A percentile compares a stretch with the other conserved stretches of the same genome.
Conservation (phyloP, 108 stramenopile genomes). For the Conticribra weissflogii region DNA sequence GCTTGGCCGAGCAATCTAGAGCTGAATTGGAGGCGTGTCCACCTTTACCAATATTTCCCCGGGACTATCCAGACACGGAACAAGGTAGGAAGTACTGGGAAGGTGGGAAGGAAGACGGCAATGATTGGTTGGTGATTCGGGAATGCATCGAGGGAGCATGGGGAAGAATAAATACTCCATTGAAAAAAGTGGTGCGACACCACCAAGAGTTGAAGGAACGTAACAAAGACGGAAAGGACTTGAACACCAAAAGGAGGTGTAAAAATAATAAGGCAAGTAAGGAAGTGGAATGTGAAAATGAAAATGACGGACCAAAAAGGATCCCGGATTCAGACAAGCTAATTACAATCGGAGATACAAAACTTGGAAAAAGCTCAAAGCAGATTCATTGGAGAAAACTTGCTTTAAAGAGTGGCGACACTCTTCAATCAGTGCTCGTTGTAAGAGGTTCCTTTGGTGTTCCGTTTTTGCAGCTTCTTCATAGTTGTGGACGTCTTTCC, state of each 20-base stretch:
- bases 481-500: conserved; percentile 40
- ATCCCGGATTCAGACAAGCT: not conserved
- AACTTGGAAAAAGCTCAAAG: conserved; percentile 14
- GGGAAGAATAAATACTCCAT: conserved; percentile 38
- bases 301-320: not conserved
- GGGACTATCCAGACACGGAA: conserved; percentile 75
- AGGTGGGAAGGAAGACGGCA: conserved; percentile 10
- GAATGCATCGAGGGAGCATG: conserved; percentile 47
- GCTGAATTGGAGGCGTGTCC: conserved; percentile 69
- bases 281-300: not conserved
- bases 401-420: not conserved
- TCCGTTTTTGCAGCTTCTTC: conserved; percentile 63
- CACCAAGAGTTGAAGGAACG: conserved; percentile 1
- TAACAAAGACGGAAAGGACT: not conserved
- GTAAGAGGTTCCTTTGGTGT: conserved; percentile 74
- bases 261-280: not conserved
- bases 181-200: conserved; percentile 18
- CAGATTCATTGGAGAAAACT: conserved; percentile 39
- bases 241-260: too few species aligned
- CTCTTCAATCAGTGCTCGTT: conserved; percentile 41
- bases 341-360: not conserved
- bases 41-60: conserved; percentile 75
- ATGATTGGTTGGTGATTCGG: conserved; percentile 50
- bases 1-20: conserved; percentile 68
- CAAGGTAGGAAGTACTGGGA: conserved; percentile 65